Base-by-base conservation (phyloP, 139 green algal genomes). In the Chlorella sp. region DNA sequence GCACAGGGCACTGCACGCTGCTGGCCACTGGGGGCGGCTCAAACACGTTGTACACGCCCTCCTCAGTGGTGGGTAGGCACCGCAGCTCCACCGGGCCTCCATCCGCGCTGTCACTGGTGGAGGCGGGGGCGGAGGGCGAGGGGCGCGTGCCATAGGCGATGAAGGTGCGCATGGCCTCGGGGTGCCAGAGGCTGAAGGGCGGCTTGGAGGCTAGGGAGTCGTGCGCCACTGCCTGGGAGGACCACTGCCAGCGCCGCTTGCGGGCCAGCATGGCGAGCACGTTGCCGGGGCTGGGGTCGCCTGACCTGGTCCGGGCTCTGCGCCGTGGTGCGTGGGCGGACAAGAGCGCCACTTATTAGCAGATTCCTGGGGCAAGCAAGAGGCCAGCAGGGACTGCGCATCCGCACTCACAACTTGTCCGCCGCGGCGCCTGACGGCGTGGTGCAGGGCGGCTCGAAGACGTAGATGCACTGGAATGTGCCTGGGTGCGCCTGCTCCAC, bases 141-240 rank as follows among this genome's bases (percentile, higher is more conserved):
- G n/a, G n/a, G n/a, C n/a, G n/a, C n/a, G 26, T 26, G 17, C 69
- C 49, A 30, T 65, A 66, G 0, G 36, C 34, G n/a, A 82, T 35
- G 71, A 76, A 82, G 1, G 67, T 67, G 2, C 70, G 64, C 0
- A 82, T 55, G 3, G 67, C 71, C 31, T 71, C 55, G 0, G 67
- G 62, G 55, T 74, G 32, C 36, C 73, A 76, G 31, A 49, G 17
- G 30, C n/a, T 69, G 69, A 76, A 82, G 30, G 77, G 72, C 50
- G 67, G 61, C 51, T 78, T 78, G 50, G 67, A 17, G 0, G 64
- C 67, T 27, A 82, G 69, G 1, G 35, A 20, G 1, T 34, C 24
- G n/a, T 35, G 31, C 2, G 77, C 77, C 1, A 30, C 72, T 27
- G 36, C 60, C 49, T 51, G 22, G 14, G 42, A 76, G 31, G 68